Conservation (phyloP, 2,329 filamentous ascomycete species). For the Colletotrichum sidae region DNA sequence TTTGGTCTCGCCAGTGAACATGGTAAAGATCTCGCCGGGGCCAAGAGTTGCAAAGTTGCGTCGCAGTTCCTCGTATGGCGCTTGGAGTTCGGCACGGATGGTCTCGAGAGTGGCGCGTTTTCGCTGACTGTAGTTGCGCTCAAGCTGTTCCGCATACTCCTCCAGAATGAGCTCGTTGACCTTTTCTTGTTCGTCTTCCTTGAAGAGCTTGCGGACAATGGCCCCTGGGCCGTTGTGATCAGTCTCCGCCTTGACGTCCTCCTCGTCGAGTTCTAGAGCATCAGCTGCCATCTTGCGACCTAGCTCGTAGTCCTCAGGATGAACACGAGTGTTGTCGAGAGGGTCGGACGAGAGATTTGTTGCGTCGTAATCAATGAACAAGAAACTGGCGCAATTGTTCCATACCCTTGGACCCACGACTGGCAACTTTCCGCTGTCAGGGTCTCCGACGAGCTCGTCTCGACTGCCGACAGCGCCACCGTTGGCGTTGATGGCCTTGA, state of each 20-base stretch:
- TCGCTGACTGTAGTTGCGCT: slow-evolving; percentile 90
- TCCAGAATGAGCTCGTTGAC: slow-evolving; percentile 97
- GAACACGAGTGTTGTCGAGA: slow-evolving; percentile 95
- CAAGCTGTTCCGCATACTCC: slow-evolving; percentile 95
- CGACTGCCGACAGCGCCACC: slow-evolving; percentile 87
- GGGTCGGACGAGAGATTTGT: slow-evolving; percentile 87
- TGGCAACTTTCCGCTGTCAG: slow-evolving; percentile 79
- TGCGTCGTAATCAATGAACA: slow-evolving; percentile 90
- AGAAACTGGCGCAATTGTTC: slow-evolving; percentile 96
- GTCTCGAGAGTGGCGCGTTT: slow-evolving; percentile 97
- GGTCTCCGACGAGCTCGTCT: slow-evolving; percentile 89
- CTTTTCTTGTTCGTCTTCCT: slow-evolving; percentile 91
- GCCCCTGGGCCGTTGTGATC: slow-evolving; percentile 91
- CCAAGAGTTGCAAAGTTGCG: slow-evolving; percentile 79
- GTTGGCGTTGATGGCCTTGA: slow-evolving; percentile 88
- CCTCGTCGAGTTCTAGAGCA: slow-evolving; percentile 94
- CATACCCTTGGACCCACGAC: slow-evolving; percentile 92
- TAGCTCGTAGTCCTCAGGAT: slow-evolving; percentile 98
- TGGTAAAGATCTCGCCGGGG: slow-evolving; percentile 89
- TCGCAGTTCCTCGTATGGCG: slow-evolving; percentile 93
- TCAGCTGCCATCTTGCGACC: slow-evolving; percentile 98
- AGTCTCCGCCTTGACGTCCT: slow-evolving; percentile 94
- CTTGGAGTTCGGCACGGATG: slow-evolving; percentile 91
- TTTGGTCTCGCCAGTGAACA: slow-evolving; percentile 93
- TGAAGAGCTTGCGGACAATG: slow-evolving; percentile 94